Conservation (phyloP, 192 early-diverging fungal genomes). For the Umbelopsis sp. region DNA sequence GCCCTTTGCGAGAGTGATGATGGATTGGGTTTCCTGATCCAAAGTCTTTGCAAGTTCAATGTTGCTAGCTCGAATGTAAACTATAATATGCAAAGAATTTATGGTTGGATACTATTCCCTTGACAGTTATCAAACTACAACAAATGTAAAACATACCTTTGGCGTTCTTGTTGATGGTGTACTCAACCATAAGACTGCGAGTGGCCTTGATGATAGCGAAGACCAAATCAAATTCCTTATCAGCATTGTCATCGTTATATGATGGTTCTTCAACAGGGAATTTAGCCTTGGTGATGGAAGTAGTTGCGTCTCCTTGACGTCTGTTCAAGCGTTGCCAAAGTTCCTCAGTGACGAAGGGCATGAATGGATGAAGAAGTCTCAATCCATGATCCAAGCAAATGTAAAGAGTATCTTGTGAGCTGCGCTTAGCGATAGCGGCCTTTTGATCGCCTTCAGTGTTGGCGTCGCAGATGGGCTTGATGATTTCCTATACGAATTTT, state of each 20-base stretch:
- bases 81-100: slow-evolving; percentile 25
- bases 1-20: slow-evolving; percentile 76
- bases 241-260: slow-evolving; percentile 68
- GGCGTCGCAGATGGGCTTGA: slow-evolving; percentile 87
- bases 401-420: slow-evolving; percentile 88
- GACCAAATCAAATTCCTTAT: slow-evolving; percentile 78
- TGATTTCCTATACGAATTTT: slow-evolving; percentile 54
- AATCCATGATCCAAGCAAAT: slow-evolving; percentile 93
- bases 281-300: slow-evolving; percentile 73
- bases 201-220: slow-evolving; percentile 75
- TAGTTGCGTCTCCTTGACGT: slow-evolving; percentile 64
- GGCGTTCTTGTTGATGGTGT: slow-evolving; percentile 73
- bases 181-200: slow-evolving; percentile 77
- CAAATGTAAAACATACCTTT: slow-evolving; percentile 60
- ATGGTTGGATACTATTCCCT: too few relatives aligned
- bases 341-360: slow-evolving; percentile 99
- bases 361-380: slow-evolving; percentile 94
- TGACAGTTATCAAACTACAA: too few relatives aligned
- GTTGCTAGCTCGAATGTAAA: slow-evolving; percentile 62
- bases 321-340: slow-evolving; percentile 94
- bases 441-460: slow-evolving; percentile 52
- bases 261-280: slow-evolving; percentile 57
- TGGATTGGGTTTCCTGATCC: slow-evolving; percentile 58
- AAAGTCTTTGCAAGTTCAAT: slow-evolving; percentile 49
- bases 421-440: slow-evolving; percentile 46